Evolutionary conservation across 2,329 filamentous ascomycete genomes (phyloP).

Genomic region (Shiraia sp.): DNA sequence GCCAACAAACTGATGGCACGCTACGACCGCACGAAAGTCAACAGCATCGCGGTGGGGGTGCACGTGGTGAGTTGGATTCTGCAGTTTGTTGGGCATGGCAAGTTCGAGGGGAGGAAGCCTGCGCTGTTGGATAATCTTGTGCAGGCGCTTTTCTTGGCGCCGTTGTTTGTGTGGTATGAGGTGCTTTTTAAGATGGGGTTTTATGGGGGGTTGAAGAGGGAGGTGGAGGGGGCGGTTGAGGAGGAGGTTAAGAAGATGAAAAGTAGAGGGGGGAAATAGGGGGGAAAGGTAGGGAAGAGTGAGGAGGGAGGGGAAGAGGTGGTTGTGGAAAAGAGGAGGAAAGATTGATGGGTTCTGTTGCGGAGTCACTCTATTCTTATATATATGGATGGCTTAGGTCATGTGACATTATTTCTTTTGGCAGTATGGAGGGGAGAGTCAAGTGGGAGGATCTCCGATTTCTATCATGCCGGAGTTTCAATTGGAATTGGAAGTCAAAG

Average conservation of each 20-base stretch:
- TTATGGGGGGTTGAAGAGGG: constrained; percentile 60
- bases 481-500: too few relatives aligned
- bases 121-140: constrained; percentile 87
- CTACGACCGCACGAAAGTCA: constrained; percentile 60
- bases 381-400: too few relatives aligned
- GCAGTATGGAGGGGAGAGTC: too few relatives aligned
- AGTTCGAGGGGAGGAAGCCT: constrained; percentile 83
- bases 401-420: too few relatives aligned
- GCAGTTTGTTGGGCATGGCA: constrained; percentile 90
- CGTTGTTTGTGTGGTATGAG: constrained; percentile 97
- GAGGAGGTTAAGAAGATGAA: constrained; percentile 54
- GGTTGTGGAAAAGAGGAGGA: neutral
- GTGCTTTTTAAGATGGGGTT: constrained; percentile 87
- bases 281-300: constrained; percentile 2
- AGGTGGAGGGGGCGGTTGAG: constrained; percentile 42
- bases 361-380: too few relatives aligned
- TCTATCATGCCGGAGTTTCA: too few relatives aligned
- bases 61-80: constrained; percentile 79
- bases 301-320: neutral
- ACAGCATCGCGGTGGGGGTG: constrained; percentile 66
- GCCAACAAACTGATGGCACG: constrained; percentile 70
- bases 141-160: constrained; percentile 88
- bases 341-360: neutral
- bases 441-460: too few relatives aligned
- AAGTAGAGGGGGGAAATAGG: constrained; percentile 40